Evolutionary conservation across 140 eudicot species (phyloP), one percentile per base, ranked within the genome.

Genomic region (Erigeron philadelphicus): DNA sequence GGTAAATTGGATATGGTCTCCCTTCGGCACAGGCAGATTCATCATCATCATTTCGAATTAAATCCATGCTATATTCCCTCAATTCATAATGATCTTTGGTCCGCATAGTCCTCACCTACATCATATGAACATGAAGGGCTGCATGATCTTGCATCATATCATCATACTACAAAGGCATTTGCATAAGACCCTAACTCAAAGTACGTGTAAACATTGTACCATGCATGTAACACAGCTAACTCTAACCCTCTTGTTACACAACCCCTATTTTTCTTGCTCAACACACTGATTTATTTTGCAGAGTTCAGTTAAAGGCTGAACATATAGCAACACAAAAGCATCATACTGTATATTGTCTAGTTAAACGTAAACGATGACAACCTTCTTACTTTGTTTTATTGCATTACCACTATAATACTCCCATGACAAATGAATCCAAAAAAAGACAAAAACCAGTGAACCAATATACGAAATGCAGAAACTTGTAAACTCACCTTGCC

Each of bases 1-100:
- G 93, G 71, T 93, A 89, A 62, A 93, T 84, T 48, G 98, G 98
- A 75, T 82, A 93, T 44, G 88, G 96, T 67, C 88, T 85, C 80
- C 87, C 95, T 80, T 85, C 80, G 43, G 81, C 79, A 77, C 82
- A 67, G 44, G 75, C 74, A 77, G 82, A 67, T 70, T 83, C 79
- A 76, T 87, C 90, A 55, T 70, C 75, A 55, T 78, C 93, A 64
- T 84, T 84, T 12, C 75, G 75, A 49, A 93, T 84, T 62, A 80
- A 80, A 80, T 88, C 98, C 66, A 93, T 52, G 75, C 75, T 85
- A 59, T 86, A 93, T 65, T 89, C 98, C 81, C 88, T 89, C 81
- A 93, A 81, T 75, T 93, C 98, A 59, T 81, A 93, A 84, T 93
- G 98, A 79, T 84, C 85, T 76, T 83, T 84, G 40, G 67, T 73